Evolutionary conservation across 352 stramenopile species (phyloP), one percentile per base, ranked within the genome.

Genomic region (Phytophthora parvispora): DNA sequence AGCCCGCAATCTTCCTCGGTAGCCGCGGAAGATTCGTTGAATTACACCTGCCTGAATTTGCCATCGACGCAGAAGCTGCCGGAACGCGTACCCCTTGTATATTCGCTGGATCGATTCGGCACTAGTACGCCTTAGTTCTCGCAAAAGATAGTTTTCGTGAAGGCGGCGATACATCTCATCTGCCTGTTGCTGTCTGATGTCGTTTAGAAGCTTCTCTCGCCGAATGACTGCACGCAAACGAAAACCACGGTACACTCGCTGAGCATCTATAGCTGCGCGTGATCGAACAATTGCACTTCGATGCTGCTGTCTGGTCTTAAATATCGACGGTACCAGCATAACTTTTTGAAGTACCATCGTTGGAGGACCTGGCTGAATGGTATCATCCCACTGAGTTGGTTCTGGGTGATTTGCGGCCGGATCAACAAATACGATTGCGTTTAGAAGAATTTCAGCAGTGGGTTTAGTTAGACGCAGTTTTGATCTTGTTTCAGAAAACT

Each of bases 181-280:
- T 3, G 77, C 70, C 49, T 93, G 86, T 1, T 54, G 67, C 24
- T 89, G 86, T 22, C 85, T 80, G 40, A 89, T 80, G n/a, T 63
- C 50, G 28, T 79, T 64, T 6, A 92, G 45, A 0, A 91, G 28
- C 29, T 42, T 64, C 18, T 90, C 72, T 5, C 80, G 78, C 3
- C 78, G 79, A 42, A 87, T 49, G 10, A 78, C 69, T 20, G 80
- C 80, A 42, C 84, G 80, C n/a, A 92, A 74, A 43, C 60, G 76
- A 50, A 91, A 93, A 24, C 83, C 86, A 20, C 83, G 82, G 51
- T 84, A 88, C 0, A 82, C 47, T 2, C 83, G 73, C 52, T 93
- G 83, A 58, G 83, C 56, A 29, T 87, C 60, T 31, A 90, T 65
- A 18, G 75, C 52, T 20, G 76, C 80, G 29, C 72, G 64, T 13